Base-by-base conservation (phyloP, 805 yeast species). In the Maudiozyma turicensis region DNA sequence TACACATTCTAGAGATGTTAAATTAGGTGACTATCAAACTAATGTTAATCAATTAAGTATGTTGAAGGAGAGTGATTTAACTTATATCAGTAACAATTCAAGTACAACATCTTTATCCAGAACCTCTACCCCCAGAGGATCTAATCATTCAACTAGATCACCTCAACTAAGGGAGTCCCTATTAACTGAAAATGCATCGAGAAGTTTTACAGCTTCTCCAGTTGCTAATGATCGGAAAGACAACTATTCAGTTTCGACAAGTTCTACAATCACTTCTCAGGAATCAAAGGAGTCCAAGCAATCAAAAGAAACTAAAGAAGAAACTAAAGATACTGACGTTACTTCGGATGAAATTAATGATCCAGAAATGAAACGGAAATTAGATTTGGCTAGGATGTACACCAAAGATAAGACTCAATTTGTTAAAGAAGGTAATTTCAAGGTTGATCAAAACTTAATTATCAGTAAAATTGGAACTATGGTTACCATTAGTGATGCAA, bases 1-100 rank as follows among this genome's bases (percentile, higher is more conserved):
- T 9, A 87, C 96, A 0, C 89, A 86, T 61, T 82, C 91, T 1
- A 79, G 91, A 57, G 68, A 64, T 50, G 67, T 61, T 29, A 64
- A 61, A 3, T 61, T 61, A 31, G 61, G 61, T 33, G 64, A 64
- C 39, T 66, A 64, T 31, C 60, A 60, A 33, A 64, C 70, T 13
- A 59, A 65, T 30, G 72, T 73, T 37, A 70, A 74, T 0, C 75
- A 71, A 51, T 46, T 71, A 48, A 61, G 64, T 8, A 70, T 71
- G 52, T 56, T 71, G 43, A 67, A 69, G 35, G 75, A 70, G 49
- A 63, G 59, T 48, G 73, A 70, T 31, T 54, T 63, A 15, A 55
- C 64, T 3, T 54, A 55, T 29, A 55, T 59, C 26, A 60, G 65
- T 40, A 60, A 61, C 43, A 56, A 56, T 5, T 56, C 56, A 10